Percentiles rank a stretch among this genome's conserved stretches.
Evolutionary conservation across 73 alveolate species (phyloP).

Genomic region (Tetrahymena elliotti): DNA sequence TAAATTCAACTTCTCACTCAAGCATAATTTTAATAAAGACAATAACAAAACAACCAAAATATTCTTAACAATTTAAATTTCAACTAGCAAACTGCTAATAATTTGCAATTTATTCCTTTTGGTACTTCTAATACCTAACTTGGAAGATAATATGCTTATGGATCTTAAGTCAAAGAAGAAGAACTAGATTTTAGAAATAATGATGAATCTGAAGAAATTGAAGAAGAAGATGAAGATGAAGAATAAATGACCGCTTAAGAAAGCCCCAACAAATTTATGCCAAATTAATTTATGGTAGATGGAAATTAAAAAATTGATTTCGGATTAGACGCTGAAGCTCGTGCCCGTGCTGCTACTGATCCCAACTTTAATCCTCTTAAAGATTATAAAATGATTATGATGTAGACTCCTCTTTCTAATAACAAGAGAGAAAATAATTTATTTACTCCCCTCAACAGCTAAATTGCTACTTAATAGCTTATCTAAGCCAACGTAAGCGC

Average conservation of each 20-base stretch:
- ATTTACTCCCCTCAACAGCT: background rate
- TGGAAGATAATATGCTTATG: background rate
- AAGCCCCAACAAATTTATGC: background rate
- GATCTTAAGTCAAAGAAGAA: background rate
- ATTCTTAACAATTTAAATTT: background rate
- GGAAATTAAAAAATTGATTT: background rate
- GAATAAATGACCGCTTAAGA: background rate
- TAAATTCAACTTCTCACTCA: background rate
- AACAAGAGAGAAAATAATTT: background rate
- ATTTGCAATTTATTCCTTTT: background rate
- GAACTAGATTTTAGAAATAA: background rate
- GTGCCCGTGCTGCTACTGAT: background rate
- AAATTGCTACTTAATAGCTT: background rate
- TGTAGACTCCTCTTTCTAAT: background rate
- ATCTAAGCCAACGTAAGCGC: background rate
- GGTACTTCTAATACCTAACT: background rate
- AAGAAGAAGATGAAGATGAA: background rate
- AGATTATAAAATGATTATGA: background rate
- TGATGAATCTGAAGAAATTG: background rate
- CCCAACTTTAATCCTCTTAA: background rate
- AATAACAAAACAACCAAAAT: background rate
- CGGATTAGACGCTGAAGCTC: background rate
- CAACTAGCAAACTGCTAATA: background rate
- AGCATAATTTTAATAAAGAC: background rate
- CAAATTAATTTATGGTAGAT: background rate